Percentiles rank a stretch among this genome's conserved stretches.
phyloP scores from a whole-genome alignment of 768 basidiomycete species.

The Collybia mongolica region DNA sequence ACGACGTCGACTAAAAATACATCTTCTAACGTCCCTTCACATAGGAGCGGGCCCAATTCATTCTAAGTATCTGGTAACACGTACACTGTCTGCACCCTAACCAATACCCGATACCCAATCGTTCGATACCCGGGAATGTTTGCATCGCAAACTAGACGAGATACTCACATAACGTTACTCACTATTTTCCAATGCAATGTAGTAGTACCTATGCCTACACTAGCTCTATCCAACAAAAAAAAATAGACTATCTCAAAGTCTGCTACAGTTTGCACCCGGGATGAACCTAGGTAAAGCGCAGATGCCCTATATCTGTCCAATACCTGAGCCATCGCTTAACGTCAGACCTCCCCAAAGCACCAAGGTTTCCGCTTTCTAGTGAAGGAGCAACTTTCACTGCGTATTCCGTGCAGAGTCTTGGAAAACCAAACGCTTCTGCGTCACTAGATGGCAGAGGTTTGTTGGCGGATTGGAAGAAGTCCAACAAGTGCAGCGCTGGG shows the following conservation, averaged over 20 bases:
- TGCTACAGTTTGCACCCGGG: no score
- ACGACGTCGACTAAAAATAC: background rate
- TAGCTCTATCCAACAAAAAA: no score
- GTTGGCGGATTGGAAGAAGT: slow-evolving; percentile 23
- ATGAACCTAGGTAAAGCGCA: no score
- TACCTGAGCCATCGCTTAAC: slow-evolving; percentile 10
- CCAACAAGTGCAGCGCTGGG: slow-evolving; percentile 25
- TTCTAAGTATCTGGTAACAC: slow-evolving; percentile 41
- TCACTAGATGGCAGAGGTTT: slow-evolving; percentile 10
- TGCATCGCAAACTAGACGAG: no score
- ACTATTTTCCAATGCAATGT: no score
- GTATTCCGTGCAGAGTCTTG: slow-evolving; percentile 11
- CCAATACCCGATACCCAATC: no score
- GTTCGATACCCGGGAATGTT: no score
- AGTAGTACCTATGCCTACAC: no score
- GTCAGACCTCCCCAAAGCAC: slow-evolving; percentile 8
- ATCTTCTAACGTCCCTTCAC: background rate
- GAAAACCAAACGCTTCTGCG: slow-evolving; percentile 21
- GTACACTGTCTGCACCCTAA: no score
- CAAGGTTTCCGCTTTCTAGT: background rate
- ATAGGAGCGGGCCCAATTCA: slow-evolving; percentile 46
- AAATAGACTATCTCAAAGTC: no score
- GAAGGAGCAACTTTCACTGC: slow-evolving; percentile 6
- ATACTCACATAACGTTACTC: no score
- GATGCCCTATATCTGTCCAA: no score